Conservation (phyloP, 2,329 filamentous ascomycete species). For the Ceratocystis huliohia region DNA sequence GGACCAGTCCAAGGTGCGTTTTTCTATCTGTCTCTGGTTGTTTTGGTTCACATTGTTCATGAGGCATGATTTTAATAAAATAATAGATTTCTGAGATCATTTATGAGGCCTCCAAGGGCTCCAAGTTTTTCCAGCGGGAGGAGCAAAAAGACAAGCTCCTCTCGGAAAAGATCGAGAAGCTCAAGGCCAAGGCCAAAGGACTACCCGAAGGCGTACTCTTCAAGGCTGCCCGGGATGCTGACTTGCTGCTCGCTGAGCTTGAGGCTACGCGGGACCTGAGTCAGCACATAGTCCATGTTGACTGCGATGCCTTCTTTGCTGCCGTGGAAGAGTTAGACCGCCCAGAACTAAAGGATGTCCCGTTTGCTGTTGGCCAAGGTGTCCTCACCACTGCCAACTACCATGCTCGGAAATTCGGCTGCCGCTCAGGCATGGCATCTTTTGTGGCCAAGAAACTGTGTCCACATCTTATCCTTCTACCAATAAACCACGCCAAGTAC, state of each 20-base stretch:
- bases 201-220: constrained; percentile 66
- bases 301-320: constrained; percentile 96
- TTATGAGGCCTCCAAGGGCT: constrained; percentile 91
- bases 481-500: constrained; percentile 84
- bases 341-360: constrained; percentile 72
- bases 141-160: constrained; percentile 68
- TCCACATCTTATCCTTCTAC: constrained; percentile 68
- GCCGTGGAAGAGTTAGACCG: constrained; percentile 77
- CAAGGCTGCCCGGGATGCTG: constrained; percentile 59
- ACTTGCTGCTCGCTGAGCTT: constrained; percentile 67
- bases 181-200: constrained; percentile 59
- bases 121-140: constrained; percentile 91
- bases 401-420: constrained; percentile 75
- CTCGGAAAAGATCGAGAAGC: constrained; percentile 72
- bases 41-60: not conserved
- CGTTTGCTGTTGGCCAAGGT: constrained; percentile 74
- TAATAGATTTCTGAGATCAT: constrained; percentile 80
- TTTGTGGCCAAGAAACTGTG: constrained; percentile 94
- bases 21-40: no score
- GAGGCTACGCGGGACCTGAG: constrained; percentile 69
- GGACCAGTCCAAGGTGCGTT: constrained; percentile 66
- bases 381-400: constrained; percentile 69
- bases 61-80: not conserved
- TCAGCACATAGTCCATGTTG: constrained; percentile 78
- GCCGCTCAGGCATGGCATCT: constrained; percentile 85